Evolutionary conservation across 2,329 filamentous ascomycete genomes (phyloP), one percentile per base, ranked within the genome.

Genomic region (Curvularia hawaiiensis): DNA sequence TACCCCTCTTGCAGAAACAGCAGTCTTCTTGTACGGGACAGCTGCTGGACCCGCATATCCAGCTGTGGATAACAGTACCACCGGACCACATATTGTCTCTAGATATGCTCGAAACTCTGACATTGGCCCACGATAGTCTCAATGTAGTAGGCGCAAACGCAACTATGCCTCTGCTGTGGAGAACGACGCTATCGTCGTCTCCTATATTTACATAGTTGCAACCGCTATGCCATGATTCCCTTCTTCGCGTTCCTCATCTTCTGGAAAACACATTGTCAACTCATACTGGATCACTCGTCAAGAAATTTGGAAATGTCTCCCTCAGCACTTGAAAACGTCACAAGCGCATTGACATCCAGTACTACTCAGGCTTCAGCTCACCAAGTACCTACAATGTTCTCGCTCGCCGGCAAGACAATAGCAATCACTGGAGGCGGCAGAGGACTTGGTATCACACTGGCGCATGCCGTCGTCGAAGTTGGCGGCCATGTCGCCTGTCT

Each of bases 341-440:
- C 52, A 35, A 43, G 30, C n/a, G 46, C 48, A 33, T 22, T 56
- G 22, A 14, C 41, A n/a, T 35, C 53, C 16, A 38, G 40, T 14
- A 40, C 53, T 11, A 33, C 47, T 35, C 39, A 43, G 26, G n/a
- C 43, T 41, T 38, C 45, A n/a, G 35, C 24, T 18, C 6, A 33
- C n/a, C 54, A 56, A 45, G 53, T 30, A 53, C 50, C 54, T 12
- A 28, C 43, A 40, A 52, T 58, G 24, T 58, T 54, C 33, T 58
- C 56, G 4, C 51, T 54, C 33, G 16, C 45, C 18, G 54, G 46
- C 6, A 78, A 75, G 60, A 82, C 79, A 0, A 72, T 80, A 24
- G 78, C 75, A 35, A 82, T 85, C 41, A 84, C 83, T 1, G 82
- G 83, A 7, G 83, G 79, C 41, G 82, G 78, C 9, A 79, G 81